Evolutionary conservation across 768 basidiomycete species (phyloP).

Genomic region (Trametes coccinea): DNA sequence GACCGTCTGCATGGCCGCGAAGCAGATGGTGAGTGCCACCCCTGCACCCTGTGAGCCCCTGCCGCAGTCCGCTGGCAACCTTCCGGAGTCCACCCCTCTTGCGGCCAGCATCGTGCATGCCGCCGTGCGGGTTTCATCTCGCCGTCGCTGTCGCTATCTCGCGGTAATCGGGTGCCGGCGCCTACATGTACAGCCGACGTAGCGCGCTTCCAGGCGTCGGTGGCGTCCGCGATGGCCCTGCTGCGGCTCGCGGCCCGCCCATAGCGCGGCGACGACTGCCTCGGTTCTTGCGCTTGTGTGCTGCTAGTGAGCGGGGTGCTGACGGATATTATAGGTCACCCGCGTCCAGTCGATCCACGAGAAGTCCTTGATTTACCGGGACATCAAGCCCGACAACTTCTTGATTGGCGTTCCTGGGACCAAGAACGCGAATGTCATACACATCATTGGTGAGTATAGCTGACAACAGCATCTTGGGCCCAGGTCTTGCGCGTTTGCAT

Average conservation of each 20-base stretch:
- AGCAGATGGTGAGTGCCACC: conserved; percentile 82
- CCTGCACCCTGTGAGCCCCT: not conserved
- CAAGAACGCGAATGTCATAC: conserved; percentile 85
- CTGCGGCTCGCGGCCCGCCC: not conserved
- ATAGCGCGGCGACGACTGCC: not conserved
- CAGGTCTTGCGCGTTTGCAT: not conserved
- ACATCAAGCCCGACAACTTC: conserved; percentile 99
- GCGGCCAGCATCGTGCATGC: conserved; percentile 3
- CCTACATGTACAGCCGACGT: conserved; percentile 4
- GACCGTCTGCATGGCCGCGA: conserved; percentile 98
- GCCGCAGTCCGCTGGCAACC: not conserved
- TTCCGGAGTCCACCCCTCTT: not conserved
- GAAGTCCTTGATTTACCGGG: conserved; percentile 97
- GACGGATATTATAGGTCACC: conserved; percentile 60
- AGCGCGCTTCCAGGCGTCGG: conserved; percentile 6
- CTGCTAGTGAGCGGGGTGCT: not conserved
- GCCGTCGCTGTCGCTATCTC: not conserved
- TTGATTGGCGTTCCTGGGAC: conserved; percentile 91
- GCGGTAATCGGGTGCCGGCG: conserved; percentile 7
- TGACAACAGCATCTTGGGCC: too few species aligned
- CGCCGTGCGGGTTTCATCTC: conserved; percentile 1
- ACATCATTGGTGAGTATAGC: conserved; percentile 73
- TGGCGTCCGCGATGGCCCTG: not conserved
- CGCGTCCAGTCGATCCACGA: conserved; percentile 98
- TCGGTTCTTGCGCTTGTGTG: not conserved